Conservation (phyloP, 768 basidiomycete species). For the Naganishia vishniacii region DNA sequence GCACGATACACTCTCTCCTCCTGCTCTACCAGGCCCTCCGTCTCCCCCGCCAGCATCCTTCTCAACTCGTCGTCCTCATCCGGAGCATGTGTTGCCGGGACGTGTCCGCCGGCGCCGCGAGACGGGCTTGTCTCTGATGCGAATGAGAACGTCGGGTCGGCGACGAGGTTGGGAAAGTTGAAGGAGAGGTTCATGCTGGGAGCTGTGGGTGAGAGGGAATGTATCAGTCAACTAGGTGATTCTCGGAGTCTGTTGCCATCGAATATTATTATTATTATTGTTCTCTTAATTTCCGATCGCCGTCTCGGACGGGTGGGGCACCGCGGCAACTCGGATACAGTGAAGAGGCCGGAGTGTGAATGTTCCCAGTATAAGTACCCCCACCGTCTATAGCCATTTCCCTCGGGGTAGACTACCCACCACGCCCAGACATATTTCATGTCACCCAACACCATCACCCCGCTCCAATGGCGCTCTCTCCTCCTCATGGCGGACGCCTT, state of each 20-base stretch:
- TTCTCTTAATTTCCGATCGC: too few species aligned
- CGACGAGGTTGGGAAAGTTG: constrained; percentile 8
- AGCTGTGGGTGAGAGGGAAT: too few species aligned
- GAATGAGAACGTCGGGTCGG: constrained; percentile 7
- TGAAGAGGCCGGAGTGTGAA: neutral
- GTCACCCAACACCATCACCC: neutral
- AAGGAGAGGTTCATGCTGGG: constrained; percentile 6
- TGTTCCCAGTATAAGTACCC: neutral
- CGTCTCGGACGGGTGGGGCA: neutral
- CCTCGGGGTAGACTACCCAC: neutral
- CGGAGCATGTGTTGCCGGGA: neutral
- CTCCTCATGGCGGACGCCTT: constrained; percentile 24
- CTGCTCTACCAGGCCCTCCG: constrained; percentile 17
- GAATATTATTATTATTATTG: too few species aligned
- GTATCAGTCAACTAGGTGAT: too few species aligned
- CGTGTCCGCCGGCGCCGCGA: neutral
- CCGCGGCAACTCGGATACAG: neutral
- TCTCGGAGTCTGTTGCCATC: too few species aligned
- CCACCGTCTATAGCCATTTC: neutral
- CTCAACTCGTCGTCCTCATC: neutral
- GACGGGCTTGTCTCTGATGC: neutral
- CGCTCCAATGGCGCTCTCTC: constrained; percentile 15
- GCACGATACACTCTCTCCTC: constrained; percentile 25
- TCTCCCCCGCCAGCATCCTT: neutral
- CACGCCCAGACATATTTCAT: too few species aligned